Base-by-base conservation (phyloP, 768 basidiomycete genomes). In the Xanthoconium stramineum region DNA sequence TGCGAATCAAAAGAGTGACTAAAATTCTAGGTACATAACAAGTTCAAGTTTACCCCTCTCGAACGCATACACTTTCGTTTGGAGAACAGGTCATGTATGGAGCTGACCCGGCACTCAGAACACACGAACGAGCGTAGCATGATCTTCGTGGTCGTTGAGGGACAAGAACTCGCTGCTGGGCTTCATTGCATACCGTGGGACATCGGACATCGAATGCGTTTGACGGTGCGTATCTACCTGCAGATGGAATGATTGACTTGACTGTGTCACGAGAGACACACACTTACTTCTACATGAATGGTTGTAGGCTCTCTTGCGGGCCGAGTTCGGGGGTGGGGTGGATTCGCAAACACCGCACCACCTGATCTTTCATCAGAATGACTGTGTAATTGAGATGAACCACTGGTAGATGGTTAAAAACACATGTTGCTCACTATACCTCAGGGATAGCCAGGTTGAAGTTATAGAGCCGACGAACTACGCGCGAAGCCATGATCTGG, bases 401-500 rank as follows among this genome's bases (percentile, higher is more conserved):
- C 3, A 1, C 24, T 12, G 12, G 24, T 35, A 36, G 24, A 43
- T 2, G 13, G 15, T n/a, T 3, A 10, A 39, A 45, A 47, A 30
- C 45, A 35, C n/a, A n/a, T 8, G 6, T 32, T 44, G 52, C 72
- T 63, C 53, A 64, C 69, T 67, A 72, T 40, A 74, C 57, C 28
- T 74, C 73, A 10, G 65, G 65, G 17, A 56, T 52, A 13, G 52
- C 51, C 17, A 62, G 32, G 33, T 60, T 62, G 65, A 80, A 85
- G 57, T 80, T 83, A 35, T 81, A 78, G 10, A 85, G 72, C 19
- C 83, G 77, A 47, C 84, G 80, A 19, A 86, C 84, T 11, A 80
- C 80, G 32, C 84, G 81, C 53, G 77, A 81, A 8, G 84, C 83
- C 45, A 81, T 79, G 53, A 85, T 81, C 84, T 83, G 47, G 7